Evolutionary conservation across 2,329 filamentous ascomycete species (phyloP).

Genomic region (Furcasterigmium furcatum): DNA sequence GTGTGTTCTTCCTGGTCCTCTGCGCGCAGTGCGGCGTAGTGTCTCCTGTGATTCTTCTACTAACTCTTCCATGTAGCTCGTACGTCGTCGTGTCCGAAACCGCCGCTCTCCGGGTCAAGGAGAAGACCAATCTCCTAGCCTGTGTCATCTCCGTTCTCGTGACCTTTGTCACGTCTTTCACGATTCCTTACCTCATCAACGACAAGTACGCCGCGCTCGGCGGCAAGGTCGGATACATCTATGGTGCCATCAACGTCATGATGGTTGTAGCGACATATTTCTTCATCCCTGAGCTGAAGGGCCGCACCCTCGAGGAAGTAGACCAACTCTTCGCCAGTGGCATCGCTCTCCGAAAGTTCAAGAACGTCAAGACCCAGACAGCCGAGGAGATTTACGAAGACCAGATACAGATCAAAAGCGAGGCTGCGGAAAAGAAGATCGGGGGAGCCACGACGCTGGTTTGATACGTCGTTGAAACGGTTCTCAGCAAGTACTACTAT

Average conservation of each 20-base stretch:
- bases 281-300: constrained; percentile 41
- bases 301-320: constrained; percentile 21
- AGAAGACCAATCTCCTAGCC: constrained; percentile 25
- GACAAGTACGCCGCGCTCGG: constrained; percentile 28
- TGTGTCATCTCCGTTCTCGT: constrained; percentile 22
- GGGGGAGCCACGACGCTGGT: no score
- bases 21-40: no score
- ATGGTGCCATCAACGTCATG: constrained; percentile 28
- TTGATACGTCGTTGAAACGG: no score
- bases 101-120: constrained; percentile 19
- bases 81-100: constrained; percentile 22
- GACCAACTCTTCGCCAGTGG: constrained; percentile 18
- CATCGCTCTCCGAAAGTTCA: no score
- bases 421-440: no score
- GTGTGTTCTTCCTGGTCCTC: no score
- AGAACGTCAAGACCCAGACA: no score
- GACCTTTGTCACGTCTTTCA: constrained; percentile 28
- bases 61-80: no score
- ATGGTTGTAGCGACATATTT: constrained; percentile 38
- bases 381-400: no score
- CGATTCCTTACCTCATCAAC: constrained; percentile 31
- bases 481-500: no score
- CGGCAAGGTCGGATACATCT: constrained; percentile 34
- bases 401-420: no score
- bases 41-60: no score